phyloP scores from a whole-genome alignment of 192 early-diverging fungal species.

The Coemansia sp. region DNA sequence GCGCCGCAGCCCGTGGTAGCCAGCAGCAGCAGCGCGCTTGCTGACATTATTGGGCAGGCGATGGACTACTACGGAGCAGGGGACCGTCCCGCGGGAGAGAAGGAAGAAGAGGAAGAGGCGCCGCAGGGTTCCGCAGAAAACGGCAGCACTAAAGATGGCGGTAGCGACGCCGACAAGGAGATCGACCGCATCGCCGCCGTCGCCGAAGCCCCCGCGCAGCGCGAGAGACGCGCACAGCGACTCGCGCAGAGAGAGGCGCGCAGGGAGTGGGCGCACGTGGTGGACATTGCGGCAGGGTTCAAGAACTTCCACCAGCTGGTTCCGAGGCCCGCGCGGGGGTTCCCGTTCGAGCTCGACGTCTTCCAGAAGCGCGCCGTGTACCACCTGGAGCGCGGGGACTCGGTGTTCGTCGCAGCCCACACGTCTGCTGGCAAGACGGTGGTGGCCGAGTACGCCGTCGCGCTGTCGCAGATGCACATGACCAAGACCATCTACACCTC shows the following conservation, averaged over 20 bases:
- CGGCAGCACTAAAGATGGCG: too few relatives aligned
- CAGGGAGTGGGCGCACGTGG: conserved; percentile 89
- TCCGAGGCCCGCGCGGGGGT: conserved; percentile 86
- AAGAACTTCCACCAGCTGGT: conserved; percentile 89
- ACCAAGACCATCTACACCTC: conserved; percentile 95
- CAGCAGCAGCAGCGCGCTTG: background rate
- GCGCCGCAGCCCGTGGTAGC: background rate
- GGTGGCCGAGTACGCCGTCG: conserved; percentile 98
- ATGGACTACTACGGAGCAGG: conserved; percentile 21
- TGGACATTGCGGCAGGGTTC: conserved; percentile 85
- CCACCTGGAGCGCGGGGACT: conserved; percentile 92
- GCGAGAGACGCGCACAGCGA: background rate
- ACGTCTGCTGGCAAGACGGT: conserved; percentile 99
- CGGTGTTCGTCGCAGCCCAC: conserved; percentile 97
- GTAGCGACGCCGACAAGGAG: conserved; percentile 4
- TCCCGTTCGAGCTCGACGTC: conserved; percentile 92
- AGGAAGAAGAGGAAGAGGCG: background rate
- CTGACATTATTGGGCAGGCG: conserved; percentile 26
- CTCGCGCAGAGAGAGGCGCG: conserved; percentile 15
- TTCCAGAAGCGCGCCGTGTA: conserved; percentile 98
- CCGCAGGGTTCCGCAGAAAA: background rate
- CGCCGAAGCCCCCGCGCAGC: background rate
- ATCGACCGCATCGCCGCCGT: conserved; percentile 8
- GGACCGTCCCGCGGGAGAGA: background rate
- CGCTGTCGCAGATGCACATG: conserved; percentile 92